Percentiles rank a stretch among this genome's conserved stretches.
Evolutionary conservation across 331 rosid species (phyloP).

Genomic region (Malus hybrid): DNA sequence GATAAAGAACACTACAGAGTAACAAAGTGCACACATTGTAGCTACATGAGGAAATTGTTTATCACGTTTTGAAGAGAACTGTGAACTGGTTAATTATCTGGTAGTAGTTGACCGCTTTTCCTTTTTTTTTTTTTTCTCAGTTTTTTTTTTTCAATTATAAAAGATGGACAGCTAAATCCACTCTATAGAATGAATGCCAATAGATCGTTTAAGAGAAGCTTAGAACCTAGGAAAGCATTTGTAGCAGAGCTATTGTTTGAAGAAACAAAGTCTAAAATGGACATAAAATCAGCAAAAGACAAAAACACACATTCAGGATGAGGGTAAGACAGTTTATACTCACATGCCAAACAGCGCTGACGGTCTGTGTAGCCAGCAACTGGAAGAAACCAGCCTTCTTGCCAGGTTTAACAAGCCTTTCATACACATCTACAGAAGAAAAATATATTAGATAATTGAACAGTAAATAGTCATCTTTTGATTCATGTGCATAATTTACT

Average conservation of each 20-base stretch:
- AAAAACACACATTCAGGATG: background rate
- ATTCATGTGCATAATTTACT: background rate
- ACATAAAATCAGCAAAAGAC: background rate
- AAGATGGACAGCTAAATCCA: background rate
- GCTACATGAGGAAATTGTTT: background rate
- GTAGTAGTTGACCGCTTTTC: background rate
- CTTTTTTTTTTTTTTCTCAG: background rate
- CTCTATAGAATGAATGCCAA: background rate
- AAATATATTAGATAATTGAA: constrained; percentile 3
- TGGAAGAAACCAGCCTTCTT: constrained; percentile 91
- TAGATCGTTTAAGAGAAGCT: background rate
- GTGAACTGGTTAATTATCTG: background rate
- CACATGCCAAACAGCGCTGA: constrained; percentile 99
- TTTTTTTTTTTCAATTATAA: background rate
- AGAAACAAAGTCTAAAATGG: background rate
- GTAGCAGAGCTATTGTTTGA: background rate
- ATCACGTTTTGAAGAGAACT: background rate
- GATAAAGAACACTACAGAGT: background rate
- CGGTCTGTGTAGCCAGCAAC: constrained; percentile 89
- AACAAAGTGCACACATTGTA: background rate
- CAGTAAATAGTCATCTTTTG: background rate
- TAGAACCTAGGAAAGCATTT: background rate
- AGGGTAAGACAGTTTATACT: constrained; percentile 28
- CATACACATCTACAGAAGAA: constrained; percentile 73
- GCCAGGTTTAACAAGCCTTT: constrained; percentile 68